Conservation (phyloP, 768 basidiomycete species). For the Bullera alba region DNA sequence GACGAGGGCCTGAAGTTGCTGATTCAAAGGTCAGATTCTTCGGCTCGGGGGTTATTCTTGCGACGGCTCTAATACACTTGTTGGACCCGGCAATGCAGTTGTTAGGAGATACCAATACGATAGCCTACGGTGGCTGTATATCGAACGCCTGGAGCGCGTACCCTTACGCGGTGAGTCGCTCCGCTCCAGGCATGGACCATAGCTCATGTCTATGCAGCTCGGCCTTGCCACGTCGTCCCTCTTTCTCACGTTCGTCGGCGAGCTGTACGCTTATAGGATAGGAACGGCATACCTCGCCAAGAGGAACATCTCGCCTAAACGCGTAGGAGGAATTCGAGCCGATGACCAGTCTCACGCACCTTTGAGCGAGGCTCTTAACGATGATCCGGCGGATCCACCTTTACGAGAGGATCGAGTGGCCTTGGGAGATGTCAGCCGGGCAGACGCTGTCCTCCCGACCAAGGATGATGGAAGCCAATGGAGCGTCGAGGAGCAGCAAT, state of each 20-base stretch:
- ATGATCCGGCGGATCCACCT: constrained; percentile 28
- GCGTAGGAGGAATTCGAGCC: neutral
- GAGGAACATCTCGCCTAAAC: constrained; percentile 52
- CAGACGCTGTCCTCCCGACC: neutral
- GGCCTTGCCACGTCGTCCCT: constrained; percentile 69
- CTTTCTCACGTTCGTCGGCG: constrained; percentile 73
- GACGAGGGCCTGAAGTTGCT: neutral
- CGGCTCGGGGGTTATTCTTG: constrained; percentile 72
- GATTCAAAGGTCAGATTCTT: constrained; percentile 77
- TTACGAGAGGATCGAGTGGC: constrained; percentile 49
- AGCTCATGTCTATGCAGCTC: constrained; percentile 46
- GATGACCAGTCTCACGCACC: constrained; percentile 6
- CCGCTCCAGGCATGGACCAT: constrained; percentile 65
- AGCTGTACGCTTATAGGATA: constrained; percentile 79
- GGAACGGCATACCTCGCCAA: constrained; percentile 65
- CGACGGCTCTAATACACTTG: constrained; percentile 65
- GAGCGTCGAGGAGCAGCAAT: constrained; percentile 3
- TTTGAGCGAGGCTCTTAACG: constrained; percentile 28
- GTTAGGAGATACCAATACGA: constrained; percentile 52
- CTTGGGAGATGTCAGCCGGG: constrained; percentile 14
- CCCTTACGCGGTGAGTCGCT: neutral
- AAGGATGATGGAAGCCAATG: constrained; percentile 10
- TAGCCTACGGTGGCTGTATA: constrained; percentile 52
- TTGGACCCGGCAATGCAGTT: constrained; percentile 67
- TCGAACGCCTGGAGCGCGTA: constrained; percentile 63